Evolutionary conservation across 371 early-diverging fungal species (phyloP), one percentile per base, ranked within the genome.

Genomic region (Circinella minor): DNA sequence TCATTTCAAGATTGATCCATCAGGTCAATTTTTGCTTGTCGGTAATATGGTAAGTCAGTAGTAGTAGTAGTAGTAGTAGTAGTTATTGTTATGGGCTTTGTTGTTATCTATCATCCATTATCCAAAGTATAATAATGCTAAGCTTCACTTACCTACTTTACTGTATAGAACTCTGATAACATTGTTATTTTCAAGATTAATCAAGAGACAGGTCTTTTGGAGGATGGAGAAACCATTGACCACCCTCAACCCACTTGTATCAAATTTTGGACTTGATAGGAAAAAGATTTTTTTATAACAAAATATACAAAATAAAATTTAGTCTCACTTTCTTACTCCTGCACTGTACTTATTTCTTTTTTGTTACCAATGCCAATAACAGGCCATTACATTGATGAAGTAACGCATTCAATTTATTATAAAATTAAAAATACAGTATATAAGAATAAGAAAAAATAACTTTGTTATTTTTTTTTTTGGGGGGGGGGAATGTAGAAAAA

Each of bases 181-280:
- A 68, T 84, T 61, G 77, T 72, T 3, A 77, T 80, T 1, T 82
- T 82, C 62, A 75, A 74, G 64, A 71, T 84, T 13, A 66, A 81
- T 20, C 61, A 71, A 49, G 49, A 67, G 17, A 76, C 73, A 3
- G 85, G 85, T 47, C 62, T 49, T 36, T 66, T 84, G 36, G 69
- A 66, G 3, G 65, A 67, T 55, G 66, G 75, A 6, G 72, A 77
- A 14, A 71, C 69, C 20, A 61, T 79, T 4, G 66, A 75, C 0
- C 82, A 81, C 18, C 68, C 74, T 4, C 65, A 77, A 43, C 82
- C 85, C 8, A 79, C 81, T 10, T 84, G 85, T 63, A 72, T 84
- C 46, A 68, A 76, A 66, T 84, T 68, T n/a, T 60, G 61, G 62
- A 60, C 43, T 20, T 62, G 4, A 57, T 57, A 57, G 13, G 27